A percentile compares a stretch with the other conserved stretches of the same genome.
Conservation (phyloP, 2,329 filamentous ascomycete genomes). For the Ophiostoma sp. region DNA sequence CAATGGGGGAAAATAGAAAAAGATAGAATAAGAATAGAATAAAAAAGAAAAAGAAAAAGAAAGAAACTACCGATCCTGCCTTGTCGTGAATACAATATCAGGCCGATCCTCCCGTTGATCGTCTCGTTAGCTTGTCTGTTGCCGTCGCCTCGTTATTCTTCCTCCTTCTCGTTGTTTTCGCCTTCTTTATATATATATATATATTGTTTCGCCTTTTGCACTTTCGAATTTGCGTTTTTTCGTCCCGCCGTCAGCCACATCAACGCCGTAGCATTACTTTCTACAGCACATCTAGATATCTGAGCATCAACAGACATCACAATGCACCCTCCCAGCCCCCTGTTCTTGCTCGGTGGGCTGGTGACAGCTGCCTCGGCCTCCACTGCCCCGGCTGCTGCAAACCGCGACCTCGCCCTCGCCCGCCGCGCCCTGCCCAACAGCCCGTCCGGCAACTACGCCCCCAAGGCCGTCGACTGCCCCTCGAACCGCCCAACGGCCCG, state of each 20-base stretch:
- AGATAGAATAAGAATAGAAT: too few species aligned
- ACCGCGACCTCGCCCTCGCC: neutral
- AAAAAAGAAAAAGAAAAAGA: neutral
- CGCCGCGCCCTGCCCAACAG: constrained; percentile 36
- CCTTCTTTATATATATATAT: neutral
- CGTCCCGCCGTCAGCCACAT: neutral
- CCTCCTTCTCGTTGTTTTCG: neutral
- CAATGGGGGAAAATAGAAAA: too few species aligned
- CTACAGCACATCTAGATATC: neutral
- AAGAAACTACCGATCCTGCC: neutral
- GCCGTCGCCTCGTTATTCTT: neutral
- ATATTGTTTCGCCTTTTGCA: neutral
- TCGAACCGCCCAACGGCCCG: constrained; percentile 63
- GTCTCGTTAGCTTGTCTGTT: neutral
- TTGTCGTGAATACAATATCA: neutral
- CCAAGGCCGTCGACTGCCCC: constrained; percentile 64
- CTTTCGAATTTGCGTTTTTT: neutral
- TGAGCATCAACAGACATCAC: neutral
- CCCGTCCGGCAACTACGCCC: constrained; percentile 62
- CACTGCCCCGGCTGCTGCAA: neutral
- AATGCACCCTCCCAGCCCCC: neutral
- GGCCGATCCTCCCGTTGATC: neutral
- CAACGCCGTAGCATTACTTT: neutral
- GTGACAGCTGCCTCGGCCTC: constrained; percentile 13
- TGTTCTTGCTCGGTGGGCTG: constrained; percentile 1